These are phyloP conservation scores for Gossypium australe DNA, from an alignment of 345 rosid genomes.

Conservation along the genomic window DNA sequence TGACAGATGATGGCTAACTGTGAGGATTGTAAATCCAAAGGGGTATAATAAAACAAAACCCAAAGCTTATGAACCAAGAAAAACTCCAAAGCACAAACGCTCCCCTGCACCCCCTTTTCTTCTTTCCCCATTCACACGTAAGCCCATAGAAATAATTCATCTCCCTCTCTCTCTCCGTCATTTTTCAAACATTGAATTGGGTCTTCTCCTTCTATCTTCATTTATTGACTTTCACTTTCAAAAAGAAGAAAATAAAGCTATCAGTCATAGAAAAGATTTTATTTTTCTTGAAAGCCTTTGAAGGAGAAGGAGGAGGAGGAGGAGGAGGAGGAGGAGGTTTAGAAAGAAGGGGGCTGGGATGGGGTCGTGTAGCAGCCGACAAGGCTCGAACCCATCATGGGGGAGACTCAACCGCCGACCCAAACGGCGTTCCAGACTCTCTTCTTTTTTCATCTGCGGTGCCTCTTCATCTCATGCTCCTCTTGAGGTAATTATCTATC, in stretches of 20 bases:
- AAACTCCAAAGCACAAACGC: neutral
- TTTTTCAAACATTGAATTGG: neutral
- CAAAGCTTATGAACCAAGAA: too few species aligned
- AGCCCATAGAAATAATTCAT: neutral
- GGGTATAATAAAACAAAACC: too few species aligned
- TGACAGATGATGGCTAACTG: too few species aligned
- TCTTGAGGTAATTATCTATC: slow-evolving; percentile 32
- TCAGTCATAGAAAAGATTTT: neutral
- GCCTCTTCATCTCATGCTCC: slow-evolving; percentile 39
- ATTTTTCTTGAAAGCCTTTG: neutral
- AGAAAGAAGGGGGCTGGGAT: slow-evolving; percentile 19
- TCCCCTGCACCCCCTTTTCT: neutral
- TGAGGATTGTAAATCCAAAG: too few species aligned
- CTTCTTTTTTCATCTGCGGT: slow-evolving; percentile 44
- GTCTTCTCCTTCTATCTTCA: neutral
- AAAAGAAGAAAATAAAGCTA: neutral
- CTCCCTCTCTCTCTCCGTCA: too few species aligned
- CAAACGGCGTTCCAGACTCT: slow-evolving; percentile 21
- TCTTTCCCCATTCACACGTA: neutral
- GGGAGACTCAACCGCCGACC: slow-evolving; percentile 32
- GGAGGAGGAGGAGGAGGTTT: neutral
- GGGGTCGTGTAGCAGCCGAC: slow-evolving; percentile 51
- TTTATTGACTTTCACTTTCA: neutral
- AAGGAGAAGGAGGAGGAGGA: neutral
- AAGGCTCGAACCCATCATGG: slow-evolving; percentile 29